These are phyloP conservation scores for Detonula confervacea DNA, from an alignment of 352 stramenopile species.

Conservation along the genomic window DNA sequence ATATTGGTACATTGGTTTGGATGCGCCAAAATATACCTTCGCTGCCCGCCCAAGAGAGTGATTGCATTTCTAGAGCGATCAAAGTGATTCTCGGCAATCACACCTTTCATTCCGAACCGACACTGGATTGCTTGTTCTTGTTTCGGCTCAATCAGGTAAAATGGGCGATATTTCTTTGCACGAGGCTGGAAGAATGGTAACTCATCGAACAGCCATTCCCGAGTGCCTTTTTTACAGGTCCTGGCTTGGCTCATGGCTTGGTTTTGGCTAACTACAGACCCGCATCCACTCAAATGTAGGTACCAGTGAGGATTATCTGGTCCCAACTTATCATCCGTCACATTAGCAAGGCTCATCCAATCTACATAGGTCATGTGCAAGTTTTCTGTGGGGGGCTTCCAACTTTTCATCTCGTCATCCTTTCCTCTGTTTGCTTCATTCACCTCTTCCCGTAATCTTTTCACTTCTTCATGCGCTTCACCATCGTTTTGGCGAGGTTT, in stretches of 20 bases:
- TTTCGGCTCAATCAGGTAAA: constrained; percentile 87
- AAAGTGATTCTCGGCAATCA: constrained; percentile 92
- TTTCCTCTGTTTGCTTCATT: constrained; percentile 15
- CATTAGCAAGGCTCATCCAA: constrained; percentile 84
- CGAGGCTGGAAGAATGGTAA: constrained; percentile 91
- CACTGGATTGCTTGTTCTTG: constrained; percentile 89
- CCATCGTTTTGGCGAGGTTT: constrained; percentile 39
- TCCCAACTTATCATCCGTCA: constrained; percentile 72
- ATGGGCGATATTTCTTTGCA: constrained; percentile 41
- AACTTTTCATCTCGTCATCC: constrained; percentile 45
- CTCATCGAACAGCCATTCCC: constrained; percentile 88
- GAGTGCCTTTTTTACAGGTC: constrained; percentile 80
- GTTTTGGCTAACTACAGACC: constrained; percentile 60
- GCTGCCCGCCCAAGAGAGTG: constrained; percentile 88
- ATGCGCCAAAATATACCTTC: constrained; percentile 93
- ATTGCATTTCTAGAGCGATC: constrained; percentile 90
- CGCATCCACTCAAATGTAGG: constrained; percentile 86
- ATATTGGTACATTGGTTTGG: constrained; percentile 90
- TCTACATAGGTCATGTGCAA: constrained; percentile 84
- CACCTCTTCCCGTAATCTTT: constrained; percentile 13
- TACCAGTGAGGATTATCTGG: constrained; percentile 86
- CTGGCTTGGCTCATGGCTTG: constrained; percentile 55
- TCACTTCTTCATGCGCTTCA: constrained; percentile 18
- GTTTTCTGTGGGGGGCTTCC: constrained; percentile 80
- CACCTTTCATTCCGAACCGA: constrained; percentile 90